Base-by-base conservation (phyloP, 306 rosid species). In the Notholithocarpus densiflorus region DNA sequence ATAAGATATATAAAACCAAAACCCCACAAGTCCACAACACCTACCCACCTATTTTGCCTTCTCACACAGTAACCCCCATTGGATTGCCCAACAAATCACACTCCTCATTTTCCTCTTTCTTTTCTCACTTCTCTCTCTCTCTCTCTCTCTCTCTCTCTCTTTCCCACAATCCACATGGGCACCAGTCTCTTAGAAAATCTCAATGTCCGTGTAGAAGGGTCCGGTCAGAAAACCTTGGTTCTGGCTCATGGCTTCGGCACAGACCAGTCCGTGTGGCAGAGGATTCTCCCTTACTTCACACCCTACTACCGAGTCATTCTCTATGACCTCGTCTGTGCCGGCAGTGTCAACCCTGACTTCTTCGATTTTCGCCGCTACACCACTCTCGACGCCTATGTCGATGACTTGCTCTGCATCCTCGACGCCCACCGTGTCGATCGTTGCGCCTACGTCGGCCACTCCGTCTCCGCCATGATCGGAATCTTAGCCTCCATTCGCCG, bases 291-390 rank as follows among this genome's bases (percentile, higher is more conserved):
- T 3, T 86, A 74, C 83, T 90, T 95, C 82, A 89, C 89, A 0
- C 90, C 90, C 1, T 11, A 56, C 70, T 91, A 91, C 89, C 87
- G 88, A 5, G 93, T 95, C 90, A 81, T 95, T 61, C 93, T 92
- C 48, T 93, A 91, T 75, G 99, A 95, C 89, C 98, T 95, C 17
- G 99, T 92, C n/a, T 95, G 98, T 52, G 99, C 99, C 89, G 99
- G 99, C 72, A 95, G 97, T 53, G 99, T 95, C 81, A 95, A 93
- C 89, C 99, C 99, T 1, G 99, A 93, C 73, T 77, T 80, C 90
- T 95, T 95, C 72, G 94, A 95, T 73, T 95, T 86, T 87, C 85
- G 83, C 73, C 94, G 98, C 70, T 95, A 95, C 86, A 86, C 97
- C 75, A 79, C 95, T 8, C 97, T 95, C 48, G 97, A 95, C 69